A percentile compares a stretch with the other conserved stretches of the same genome.
These are phyloP conservation scores for Phyllosticta citribraziliensis DNA, from an alignment of 2,329 filamentous ascomycete genomes.

Conservation along the genomic window DNA sequence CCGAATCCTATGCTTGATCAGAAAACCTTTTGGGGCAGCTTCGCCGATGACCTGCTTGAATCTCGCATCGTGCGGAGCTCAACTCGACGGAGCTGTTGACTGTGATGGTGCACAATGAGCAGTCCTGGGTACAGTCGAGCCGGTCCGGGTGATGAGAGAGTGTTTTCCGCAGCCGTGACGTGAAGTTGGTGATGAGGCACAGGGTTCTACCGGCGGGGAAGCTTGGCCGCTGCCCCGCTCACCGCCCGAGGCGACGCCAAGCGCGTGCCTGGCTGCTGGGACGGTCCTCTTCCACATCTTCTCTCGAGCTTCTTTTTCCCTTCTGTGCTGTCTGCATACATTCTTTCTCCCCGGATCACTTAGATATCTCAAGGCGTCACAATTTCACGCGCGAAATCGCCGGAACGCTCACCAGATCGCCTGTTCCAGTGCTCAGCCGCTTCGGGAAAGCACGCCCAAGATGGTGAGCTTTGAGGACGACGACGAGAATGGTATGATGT, in stretches of 20 bases:
- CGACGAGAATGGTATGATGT: slow-evolving; percentile 31
- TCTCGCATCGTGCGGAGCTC: too few species aligned
- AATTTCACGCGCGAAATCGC: background rate
- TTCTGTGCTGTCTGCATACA: background rate
- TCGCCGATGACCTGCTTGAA: too few species aligned
- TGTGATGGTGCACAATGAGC: too few species aligned
- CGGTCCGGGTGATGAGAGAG: too few species aligned
- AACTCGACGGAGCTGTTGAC: too few species aligned
- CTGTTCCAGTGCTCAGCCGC: background rate
- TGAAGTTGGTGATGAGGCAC: background rate
- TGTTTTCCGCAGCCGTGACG: too few species aligned
- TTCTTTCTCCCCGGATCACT: background rate
- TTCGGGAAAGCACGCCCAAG: slow-evolving; percentile 1
- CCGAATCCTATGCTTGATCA: too few species aligned
- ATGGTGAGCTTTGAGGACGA: slow-evolving; percentile 37
- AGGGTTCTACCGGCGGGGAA: background rate
- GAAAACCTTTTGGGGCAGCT: too few species aligned
- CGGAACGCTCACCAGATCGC: background rate
- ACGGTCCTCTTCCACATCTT: background rate
- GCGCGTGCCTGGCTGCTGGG: background rate
- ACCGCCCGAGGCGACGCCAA: background rate
- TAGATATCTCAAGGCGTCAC: too few species aligned
- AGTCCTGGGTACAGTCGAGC: too few species aligned
- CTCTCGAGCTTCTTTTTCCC: background rate
- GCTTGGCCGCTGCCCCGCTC: background rate